Evolutionary conservation across 1,139 yeast genomes (phyloP), one percentile per base, ranked within the genome.

Genomic region (Wickerhamomyces sp.): DNA sequence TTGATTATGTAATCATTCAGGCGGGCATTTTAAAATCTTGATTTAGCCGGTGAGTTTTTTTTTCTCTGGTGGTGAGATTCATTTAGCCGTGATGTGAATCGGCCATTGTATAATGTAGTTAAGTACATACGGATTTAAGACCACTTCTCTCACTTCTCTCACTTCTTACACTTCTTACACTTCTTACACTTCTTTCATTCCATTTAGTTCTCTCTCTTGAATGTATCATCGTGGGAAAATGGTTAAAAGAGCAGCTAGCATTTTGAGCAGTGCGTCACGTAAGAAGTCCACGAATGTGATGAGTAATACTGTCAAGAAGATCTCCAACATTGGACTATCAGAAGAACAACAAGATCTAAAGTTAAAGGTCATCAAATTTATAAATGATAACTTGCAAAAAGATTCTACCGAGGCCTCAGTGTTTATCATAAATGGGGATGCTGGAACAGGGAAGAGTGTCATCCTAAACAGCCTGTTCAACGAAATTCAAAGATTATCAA

Each of bases 381-480:
- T 56, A 19, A 50, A 55, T 28, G 39, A 51, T 0, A 44, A 56
- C 21, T 3, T 39, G 25, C n/a, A 44, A 6, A 47, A 43, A 8
- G 31, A 38, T 13, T 40, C 45, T 3, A 36, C 40, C 7, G 45
- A 48, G 19, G 55, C 70, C 2, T 54, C 64, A 1, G 57, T 64
- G 47, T 66, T 58, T 47, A 64, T 66, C 1, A 64, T 67, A 36
- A 61, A 65, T 42, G 72, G 72, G 18, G 62, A 58, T 45, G 63
- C 64, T 3, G 64, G 64, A 20, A 60, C 64, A 1, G 64, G 64
- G n/a, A 60, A 59, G 40, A 49, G 56, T 19, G 61, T 55, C 12
- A 54, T 59, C 13, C 41, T 59, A 34, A 60, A 60, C 34, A 41
- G 60, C 9, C 28, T 60, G 14, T 59, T 60, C 41, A 59, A 60